These are phyloP conservation scores for Lecanicillium sp. DNA, from an alignment of 2,329 filamentous ascomycete species.

Conservation along the genomic window DNA sequence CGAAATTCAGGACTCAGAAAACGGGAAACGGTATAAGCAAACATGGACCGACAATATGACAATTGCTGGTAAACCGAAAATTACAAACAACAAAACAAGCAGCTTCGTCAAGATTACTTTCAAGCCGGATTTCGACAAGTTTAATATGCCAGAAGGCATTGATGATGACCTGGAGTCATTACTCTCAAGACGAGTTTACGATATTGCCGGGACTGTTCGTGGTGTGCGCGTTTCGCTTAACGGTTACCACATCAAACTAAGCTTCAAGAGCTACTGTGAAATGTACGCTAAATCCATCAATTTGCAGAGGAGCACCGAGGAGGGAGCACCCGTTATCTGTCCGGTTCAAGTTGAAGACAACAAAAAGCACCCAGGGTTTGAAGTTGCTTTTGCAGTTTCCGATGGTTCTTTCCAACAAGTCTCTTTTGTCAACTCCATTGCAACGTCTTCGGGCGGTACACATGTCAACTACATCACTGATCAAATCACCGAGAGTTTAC, in stretches of 20 bases:
- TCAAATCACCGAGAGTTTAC: slow-evolving; percentile 77
- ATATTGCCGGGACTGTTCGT: slow-evolving; percentile 82
- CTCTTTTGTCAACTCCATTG: slow-evolving; percentile 97
- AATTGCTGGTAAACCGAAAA: slow-evolving; percentile 82
- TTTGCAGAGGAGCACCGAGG: slow-evolving; percentile 61
- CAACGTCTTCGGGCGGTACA: slow-evolving; percentile 86
- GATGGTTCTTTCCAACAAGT: slow-evolving; percentile 97
- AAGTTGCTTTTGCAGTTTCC: slow-evolving; percentile 91
- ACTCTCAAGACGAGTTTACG: slow-evolving; percentile 85
- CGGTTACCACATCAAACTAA: slow-evolving; percentile 70
- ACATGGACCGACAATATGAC: slow-evolving; percentile 95
- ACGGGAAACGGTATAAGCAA: slow-evolving; percentile 90
- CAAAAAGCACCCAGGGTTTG: slow-evolving; percentile 73
- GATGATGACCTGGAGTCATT: slow-evolving; percentile 91
- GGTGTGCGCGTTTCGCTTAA: slow-evolving; percentile 83
- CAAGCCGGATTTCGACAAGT: slow-evolving; percentile 79
- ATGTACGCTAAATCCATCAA: slow-evolving; percentile 96
- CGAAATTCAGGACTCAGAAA: slow-evolving; percentile 78
- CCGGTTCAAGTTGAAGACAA: slow-evolving; percentile 79
- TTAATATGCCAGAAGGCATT: slow-evolving; percentile 77
- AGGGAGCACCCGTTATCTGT: slow-evolving; percentile 55
- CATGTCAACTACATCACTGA: slow-evolving; percentile 96
- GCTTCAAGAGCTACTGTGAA: slow-evolving; percentile 92
- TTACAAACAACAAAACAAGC: slow-evolving; percentile 59
- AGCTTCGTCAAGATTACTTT: slow-evolving; percentile 93